These are phyloP conservation scores for Sporothrix variecibatus DNA, from an alignment of 2,329 filamentous ascomycete species.

Conservation along the genomic window DNA sequence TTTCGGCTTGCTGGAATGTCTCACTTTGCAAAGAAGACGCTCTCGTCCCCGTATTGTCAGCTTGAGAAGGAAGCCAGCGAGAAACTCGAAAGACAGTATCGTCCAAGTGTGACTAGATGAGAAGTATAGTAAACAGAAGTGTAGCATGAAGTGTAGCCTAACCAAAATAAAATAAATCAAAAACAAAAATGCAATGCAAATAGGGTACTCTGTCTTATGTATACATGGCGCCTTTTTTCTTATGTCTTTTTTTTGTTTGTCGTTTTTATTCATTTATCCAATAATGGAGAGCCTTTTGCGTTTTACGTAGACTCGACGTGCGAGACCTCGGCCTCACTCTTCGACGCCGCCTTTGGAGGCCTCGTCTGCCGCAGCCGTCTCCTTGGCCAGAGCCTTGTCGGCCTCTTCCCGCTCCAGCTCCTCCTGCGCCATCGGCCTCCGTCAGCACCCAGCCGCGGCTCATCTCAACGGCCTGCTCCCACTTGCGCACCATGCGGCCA, in stretches of 20 bases:
- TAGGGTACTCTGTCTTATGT: not conserved
- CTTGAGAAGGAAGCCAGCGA: not conserved
- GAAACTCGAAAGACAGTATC: no score
- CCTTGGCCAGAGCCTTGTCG: constrained; percentile 6
- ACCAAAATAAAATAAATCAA: not conserved
- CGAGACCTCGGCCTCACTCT: not conserved
- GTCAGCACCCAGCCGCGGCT: constrained; percentile 54
- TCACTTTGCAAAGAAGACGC: not conserved
- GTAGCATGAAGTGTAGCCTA: not conserved
- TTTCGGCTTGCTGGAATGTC: not conserved
- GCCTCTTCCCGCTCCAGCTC: constrained; percentile 20
- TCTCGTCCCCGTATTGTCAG: not conserved
- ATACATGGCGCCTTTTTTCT: not conserved
- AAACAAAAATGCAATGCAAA: not conserved
- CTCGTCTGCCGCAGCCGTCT: not conserved
- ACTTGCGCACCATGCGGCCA: constrained; percentile 52
- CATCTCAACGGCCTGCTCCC: constrained; percentile 62
- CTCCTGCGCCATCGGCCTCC: constrained; percentile 27
- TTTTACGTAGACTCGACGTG: not conserved
- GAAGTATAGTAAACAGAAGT: no score
- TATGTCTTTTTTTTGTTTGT: not conserved
- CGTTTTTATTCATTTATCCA: not conserved
- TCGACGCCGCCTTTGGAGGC: not conserved
- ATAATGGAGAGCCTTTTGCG: no score
- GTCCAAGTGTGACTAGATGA: no score